A percentile compares a stretch with the other conserved stretches of the same genome.
Conservation (phyloP, 1,139 yeast genomes). For the Taphrina confusa region DNA sequence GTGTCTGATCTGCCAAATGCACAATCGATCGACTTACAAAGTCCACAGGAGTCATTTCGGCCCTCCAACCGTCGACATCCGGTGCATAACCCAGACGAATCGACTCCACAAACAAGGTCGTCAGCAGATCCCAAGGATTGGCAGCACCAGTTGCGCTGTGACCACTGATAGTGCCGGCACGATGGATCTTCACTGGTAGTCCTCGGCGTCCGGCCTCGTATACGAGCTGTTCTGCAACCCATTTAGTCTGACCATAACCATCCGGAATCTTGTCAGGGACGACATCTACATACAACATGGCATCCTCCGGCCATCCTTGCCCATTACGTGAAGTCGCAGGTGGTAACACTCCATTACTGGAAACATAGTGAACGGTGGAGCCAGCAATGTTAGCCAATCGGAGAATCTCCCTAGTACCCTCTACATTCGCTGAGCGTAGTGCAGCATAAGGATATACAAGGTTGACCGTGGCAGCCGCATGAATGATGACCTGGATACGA, state of each 20-base stretch:
- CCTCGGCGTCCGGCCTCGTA: conserved; percentile 83
- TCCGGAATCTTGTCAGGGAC: conserved; percentile 63
- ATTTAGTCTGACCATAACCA: conserved; percentile 97
- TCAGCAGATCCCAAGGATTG: conserved; percentile 91
- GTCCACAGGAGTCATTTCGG: conserved; percentile 30
- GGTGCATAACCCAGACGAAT: conserved; percentile 84
- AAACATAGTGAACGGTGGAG: conserved; percentile 84
- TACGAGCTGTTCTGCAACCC: conserved; percentile 91
- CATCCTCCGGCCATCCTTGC: conserved; percentile 51
- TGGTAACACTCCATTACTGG: conserved; percentile 79
- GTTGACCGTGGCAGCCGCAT: conserved; percentile 96
- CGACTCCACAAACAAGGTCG: conserved; percentile 92
- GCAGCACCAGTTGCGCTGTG: conserved; percentile 78
- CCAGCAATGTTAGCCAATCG: conserved; percentile 74
- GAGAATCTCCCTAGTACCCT: conserved; percentile 81
- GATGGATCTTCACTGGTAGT: conserved; percentile 77
- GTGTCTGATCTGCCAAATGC: conserved; percentile 16
- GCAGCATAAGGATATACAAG: conserved; percentile 96
- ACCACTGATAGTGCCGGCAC: conserved; percentile 97
- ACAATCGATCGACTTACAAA: conserved; percentile 22
- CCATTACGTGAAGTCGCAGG: conserved; percentile 13
- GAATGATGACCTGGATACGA: conserved; percentile 78
- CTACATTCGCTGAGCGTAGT: conserved; percentile 87
- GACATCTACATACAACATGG: conserved; percentile 69
- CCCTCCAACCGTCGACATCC: conserved; percentile 63